These are phyloP conservation scores for Lentinula aciculospora DNA, from an alignment of 768 basidiomycete species.

Conservation along the genomic window DNA sequence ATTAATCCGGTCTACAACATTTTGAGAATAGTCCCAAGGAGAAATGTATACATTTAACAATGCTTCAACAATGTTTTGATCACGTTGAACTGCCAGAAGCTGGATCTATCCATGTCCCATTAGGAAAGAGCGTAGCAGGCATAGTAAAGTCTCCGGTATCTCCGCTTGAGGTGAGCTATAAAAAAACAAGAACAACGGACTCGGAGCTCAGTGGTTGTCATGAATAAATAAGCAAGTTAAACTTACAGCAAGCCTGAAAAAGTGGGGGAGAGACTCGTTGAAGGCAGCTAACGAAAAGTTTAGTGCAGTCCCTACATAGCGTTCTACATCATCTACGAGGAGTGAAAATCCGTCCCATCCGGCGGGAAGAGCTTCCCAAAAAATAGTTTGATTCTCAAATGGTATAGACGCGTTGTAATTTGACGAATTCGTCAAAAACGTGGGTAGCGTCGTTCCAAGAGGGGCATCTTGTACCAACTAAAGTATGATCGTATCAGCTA, in stretches of 20 bases:
- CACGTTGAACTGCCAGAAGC: constrained; percentile 52
- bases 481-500: constrained; percentile 8
- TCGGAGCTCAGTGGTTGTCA: background rate
- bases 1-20: constrained; percentile 2
- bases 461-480: constrained; percentile 72
- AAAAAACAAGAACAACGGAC: background rate
- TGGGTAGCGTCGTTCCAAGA: constrained; percentile 62
- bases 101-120: constrained; percentile 80
- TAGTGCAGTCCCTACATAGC: constrained; percentile 63
- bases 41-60: background rate
- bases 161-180: constrained; percentile 42
- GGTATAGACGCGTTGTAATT: constrained; percentile 54
- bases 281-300: constrained; percentile 68
- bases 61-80: background rate
- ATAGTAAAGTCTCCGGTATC: constrained; percentile 72
- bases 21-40: background rate
- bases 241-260: constrained; percentile 77
- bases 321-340: constrained; percentile 82
- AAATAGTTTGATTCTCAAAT: constrained; percentile 47
- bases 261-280: constrained; percentile 58
- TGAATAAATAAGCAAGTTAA: constrained; percentile 1
- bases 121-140: constrained; percentile 69
- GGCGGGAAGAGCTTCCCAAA: constrained; percentile 46
- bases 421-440: constrained; percentile 71
- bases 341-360: constrained; percentile 76